Evolutionary conservation across 129 eudicot species (phyloP).

Genomic region (Ambrosia trifida): DNA sequence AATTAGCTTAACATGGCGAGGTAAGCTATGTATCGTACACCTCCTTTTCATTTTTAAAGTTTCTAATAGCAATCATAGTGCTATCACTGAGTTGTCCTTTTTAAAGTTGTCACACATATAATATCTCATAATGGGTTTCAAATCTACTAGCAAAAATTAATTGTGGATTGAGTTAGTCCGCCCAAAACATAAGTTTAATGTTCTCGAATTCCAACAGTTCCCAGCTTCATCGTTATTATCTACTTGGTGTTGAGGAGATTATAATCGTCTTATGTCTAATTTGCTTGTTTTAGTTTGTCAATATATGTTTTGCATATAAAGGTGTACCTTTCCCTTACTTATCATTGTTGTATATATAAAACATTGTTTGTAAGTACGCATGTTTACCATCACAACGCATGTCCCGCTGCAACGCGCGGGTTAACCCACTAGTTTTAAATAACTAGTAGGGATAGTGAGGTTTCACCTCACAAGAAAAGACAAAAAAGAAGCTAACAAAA

Average conservation of each 20-base stretch:
- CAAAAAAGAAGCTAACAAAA: no score
- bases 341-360: background rate
- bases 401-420: no score
- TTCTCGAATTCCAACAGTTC: constrained; percentile 47
- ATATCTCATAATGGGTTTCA: background rate
- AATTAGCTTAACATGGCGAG: constrained; percentile 50
- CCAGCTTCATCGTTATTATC: constrained; percentile 48
- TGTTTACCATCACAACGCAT: no score
- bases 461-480: no score
- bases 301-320: no score
- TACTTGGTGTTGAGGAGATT: no score
- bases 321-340: no score
- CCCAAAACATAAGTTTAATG: constrained; percentile 60
- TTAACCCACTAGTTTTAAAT: no score
- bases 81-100: constrained; percentile 66
- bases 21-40: constrained; percentile 40
- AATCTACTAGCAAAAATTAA: constrained; percentile 58
- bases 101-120: constrained; percentile 46
- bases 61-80: constrained; percentile 51
- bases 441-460: no score
- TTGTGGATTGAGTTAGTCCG: constrained; percentile 65
- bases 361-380: constrained; percentile 8
- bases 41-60: constrained; percentile 54
- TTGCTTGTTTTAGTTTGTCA: no score
- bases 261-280: no score